Conservation (phyloP, 2,329 filamentous ascomycete species). For the Graphium sp. region DNA sequence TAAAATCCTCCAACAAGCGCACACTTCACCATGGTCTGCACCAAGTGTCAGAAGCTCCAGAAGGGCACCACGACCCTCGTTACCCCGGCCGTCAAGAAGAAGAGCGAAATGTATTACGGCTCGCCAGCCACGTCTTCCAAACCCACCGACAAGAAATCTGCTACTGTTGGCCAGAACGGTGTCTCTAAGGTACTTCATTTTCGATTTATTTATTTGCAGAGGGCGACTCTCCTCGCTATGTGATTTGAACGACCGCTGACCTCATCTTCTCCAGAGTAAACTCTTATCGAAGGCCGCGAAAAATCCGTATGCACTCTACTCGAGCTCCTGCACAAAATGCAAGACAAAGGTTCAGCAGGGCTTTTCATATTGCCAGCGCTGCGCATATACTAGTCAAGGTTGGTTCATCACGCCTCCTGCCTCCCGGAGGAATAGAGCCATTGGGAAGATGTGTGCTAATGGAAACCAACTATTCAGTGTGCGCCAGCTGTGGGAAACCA, state of each 20-base stretch:
- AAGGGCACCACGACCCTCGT: conserved; percentile 40
- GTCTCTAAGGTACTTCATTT: conserved; percentile 48
- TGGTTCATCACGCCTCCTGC: no score
- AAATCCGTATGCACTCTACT: conserved; percentile 48
- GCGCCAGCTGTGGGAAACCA: conserved; percentile 46
- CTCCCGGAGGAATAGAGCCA: no score
- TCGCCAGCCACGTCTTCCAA: conserved; percentile 29
- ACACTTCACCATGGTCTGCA: conserved; percentile 36
- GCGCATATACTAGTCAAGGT: no score
- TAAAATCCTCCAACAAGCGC: neutral
- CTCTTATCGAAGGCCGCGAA: conserved; percentile 46
- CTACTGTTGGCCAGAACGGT: conserved; percentile 39
- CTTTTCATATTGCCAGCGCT: conserved; percentile 41
- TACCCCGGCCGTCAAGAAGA: conserved; percentile 49
- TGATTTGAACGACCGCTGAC: neutral
- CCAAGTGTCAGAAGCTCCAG: conserved; percentile 44
- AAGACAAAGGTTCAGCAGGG: conserved; percentile 48
- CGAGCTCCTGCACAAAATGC: conserved; percentile 42
- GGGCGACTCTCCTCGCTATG: neutral
- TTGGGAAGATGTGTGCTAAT: no score
- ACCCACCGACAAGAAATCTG: conserved; percentile 21
- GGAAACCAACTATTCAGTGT: conserved; percentile 22
- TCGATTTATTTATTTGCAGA: no score
- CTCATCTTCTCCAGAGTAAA: conserved; percentile 34
- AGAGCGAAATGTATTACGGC: conserved; percentile 49